Base-by-base conservation (phyloP, 148 eudicot species). In the Persicaria maculosa region DNA sequence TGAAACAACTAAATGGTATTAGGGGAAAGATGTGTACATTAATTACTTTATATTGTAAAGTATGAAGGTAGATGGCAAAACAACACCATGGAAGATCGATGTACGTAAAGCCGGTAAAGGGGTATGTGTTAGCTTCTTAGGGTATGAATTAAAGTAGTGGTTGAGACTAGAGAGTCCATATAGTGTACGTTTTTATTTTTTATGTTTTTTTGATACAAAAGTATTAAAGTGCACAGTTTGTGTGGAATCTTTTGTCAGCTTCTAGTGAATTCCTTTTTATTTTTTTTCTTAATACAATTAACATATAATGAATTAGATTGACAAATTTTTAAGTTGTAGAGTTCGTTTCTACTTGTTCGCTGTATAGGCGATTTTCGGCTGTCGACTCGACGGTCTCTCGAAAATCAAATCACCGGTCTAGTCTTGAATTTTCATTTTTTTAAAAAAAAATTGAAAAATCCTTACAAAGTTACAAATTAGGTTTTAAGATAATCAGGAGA, bases 161-260 rank as follows among this genome's bases (percentile, higher is more conserved):
- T 62, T 12, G 68, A 62, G 40, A 62, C 11, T 62, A 1, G 68
- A 62, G 40, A 62, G 5, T 25, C 68, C 25, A 25, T 10, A 3
- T 25, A 25, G 7, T 57, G 40, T 31, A 31, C 31, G 44, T 62
- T 62, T 11, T 10, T 43, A 62, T 62, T 62, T 62, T 57, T 58
- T 25, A 10, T 11, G 68, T 62, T 62, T 62, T 62, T 31, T 1
- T 31, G 40, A 31, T 31, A 31, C 10, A 44, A 62, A 62, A 62
- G 44, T 7, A 31, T 25, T 62, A 3, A 62, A 62, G 44, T 17
- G 62, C 31, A 9, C 19, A 57, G 5, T 17, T 62, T 62, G 68
- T 62, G 68, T 62, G 74, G 78, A 46, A 57, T 11, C 71, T 72
- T 71, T 17, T 74, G 78, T 78, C 75, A 75, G 81, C 78, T 75